phyloP scores from a whole-genome alignment of 2,329 filamentous ascomycete species.

The Cladosporium sp. region DNA sequence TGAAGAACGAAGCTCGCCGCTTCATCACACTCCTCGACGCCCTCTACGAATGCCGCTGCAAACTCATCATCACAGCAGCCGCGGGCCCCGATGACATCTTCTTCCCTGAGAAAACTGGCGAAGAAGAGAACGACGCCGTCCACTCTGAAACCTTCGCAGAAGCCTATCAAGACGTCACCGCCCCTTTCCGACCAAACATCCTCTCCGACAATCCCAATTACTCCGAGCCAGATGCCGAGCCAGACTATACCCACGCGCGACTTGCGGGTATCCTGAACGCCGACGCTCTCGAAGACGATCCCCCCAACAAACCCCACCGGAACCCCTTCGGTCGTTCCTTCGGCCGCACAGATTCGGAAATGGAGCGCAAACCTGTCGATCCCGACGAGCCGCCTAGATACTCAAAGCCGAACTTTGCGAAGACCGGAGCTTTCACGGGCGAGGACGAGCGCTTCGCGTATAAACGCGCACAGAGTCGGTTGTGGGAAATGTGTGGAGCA shows the following conservation, averaged over 20 bases:
- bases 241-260: conserved; percentile 34
- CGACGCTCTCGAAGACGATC: conserved; percentile 47
- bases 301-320: conserved; percentile 39
- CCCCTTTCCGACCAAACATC: conserved; percentile 75
- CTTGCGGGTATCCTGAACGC: conserved; percentile 34
- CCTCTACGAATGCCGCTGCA: conserved; percentile 75
- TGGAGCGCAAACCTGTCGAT: conserved; percentile 31
- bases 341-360: conserved; percentile 28
- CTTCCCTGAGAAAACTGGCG: conserved; percentile 57
- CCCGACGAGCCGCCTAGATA: conserved; percentile 26
- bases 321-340: conserved; percentile 28
- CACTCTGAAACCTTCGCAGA: conserved; percentile 65
- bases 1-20: conserved; percentile 75
- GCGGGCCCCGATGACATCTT: conserved; percentile 69
- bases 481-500: conserved; percentile 76
- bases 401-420: conserved; percentile 56
- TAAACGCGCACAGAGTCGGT: conserved; percentile 67
- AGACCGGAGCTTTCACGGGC: conserved; percentile 65
- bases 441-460: conserved; percentile 81
- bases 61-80: conserved; percentile 63
- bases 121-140: conserved; percentile 45
- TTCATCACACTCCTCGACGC: conserved; percentile 79
- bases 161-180: conserved; percentile 71
- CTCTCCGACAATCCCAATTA: conserved; percentile 53
- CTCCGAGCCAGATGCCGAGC: conserved; percentile 29